Evolutionary conservation across 495 filamentous ascomycete species (phyloP).

Genomic region (Antarctomyces pellizariae): DNA sequence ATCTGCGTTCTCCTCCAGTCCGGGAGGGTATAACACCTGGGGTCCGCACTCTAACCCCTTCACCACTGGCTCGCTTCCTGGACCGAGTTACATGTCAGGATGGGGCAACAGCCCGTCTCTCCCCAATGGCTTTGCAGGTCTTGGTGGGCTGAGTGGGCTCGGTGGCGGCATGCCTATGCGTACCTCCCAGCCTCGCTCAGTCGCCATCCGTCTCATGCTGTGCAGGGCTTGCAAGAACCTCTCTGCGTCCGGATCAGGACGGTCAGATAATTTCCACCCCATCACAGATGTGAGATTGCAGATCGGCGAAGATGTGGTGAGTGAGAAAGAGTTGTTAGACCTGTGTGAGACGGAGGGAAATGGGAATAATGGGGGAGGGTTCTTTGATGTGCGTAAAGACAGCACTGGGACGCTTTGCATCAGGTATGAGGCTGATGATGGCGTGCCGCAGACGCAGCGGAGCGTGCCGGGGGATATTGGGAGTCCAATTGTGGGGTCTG

Average conservation of each 20-base stretch:
- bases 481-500: conserved; percentile 31
- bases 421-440: conserved; percentile 32
- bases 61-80: conserved; percentile 9
- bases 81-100: conserved; percentile 8
- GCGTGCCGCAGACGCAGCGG: conserved; percentile 13
- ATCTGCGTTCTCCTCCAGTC: conserved; percentile 8
- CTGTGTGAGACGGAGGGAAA: conserved; percentile 86
- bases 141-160: conserved; percentile 1
- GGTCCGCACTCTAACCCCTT: conserved; percentile 11
- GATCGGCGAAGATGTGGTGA: conserved; percentile 41
- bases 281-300: conserved; percentile 39
- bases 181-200: conserved; percentile 18
- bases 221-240: conserved; percentile 24
- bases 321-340: conserved; percentile 52
- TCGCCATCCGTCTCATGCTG: conserved; percentile 24
- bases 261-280: conserved; percentile 44
- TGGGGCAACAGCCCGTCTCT: conserved; percentile 4
- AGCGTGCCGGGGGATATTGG: conserved; percentile 30
- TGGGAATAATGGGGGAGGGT: conserved; percentile 66
- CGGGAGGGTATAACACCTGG: conserved; percentile 7
- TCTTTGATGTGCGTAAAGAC: conserved; percentile 38
- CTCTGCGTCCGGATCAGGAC: conserved; percentile 13
- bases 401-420: conserved; percentile 27
- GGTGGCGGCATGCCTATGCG: conserved; percentile 10
- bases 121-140: conserved; percentile 5